phyloP scores from a whole-genome alignment of 164 flowering plant genomes.

The Paratinospora sagittata region DNA sequence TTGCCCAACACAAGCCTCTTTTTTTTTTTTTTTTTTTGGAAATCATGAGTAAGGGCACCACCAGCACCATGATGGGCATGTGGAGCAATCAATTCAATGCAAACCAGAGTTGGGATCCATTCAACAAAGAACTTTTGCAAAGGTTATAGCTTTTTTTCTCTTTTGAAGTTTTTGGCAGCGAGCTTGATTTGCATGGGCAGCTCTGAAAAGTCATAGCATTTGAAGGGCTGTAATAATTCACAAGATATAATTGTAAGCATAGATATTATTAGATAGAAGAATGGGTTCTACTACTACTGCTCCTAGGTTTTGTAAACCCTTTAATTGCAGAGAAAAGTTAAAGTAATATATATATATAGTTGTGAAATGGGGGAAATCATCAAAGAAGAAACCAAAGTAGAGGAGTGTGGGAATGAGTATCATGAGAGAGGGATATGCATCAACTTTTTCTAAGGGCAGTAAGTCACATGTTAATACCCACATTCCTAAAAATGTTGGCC shows the following conservation, averaged over 20 bases:
- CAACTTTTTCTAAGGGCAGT: background rate
- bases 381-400: conserved; percentile 4
- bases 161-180: background rate
- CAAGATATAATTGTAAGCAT: background rate
- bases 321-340: conserved; percentile 8
- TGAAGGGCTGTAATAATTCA: no score
- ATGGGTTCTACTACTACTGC: background rate
- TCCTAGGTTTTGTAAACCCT: conserved; percentile 6
- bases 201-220: background rate
- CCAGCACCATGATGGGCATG: conserved; percentile 15
- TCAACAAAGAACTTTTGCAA: conserved; percentile 25
- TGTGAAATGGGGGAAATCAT: conserved; percentile 13
- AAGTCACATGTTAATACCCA: conserved; percentile 5
- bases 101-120: conserved; percentile 15
- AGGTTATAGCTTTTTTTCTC: conserved; percentile 16
- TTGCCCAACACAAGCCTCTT: background rate
- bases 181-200: background rate
- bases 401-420: conserved; percentile 10
- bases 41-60: conserved; percentile 13
- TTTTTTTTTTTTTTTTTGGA: background rate
- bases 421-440: conserved; percentile 9
- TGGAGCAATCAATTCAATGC: conserved; percentile 9
- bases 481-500: conserved; percentile 1
- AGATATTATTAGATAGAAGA: background rate
- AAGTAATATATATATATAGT: background rate